phyloP scores from a whole-genome alignment of 1,284 basidiomycete species.

The Farysia itapuensis region DNA sequence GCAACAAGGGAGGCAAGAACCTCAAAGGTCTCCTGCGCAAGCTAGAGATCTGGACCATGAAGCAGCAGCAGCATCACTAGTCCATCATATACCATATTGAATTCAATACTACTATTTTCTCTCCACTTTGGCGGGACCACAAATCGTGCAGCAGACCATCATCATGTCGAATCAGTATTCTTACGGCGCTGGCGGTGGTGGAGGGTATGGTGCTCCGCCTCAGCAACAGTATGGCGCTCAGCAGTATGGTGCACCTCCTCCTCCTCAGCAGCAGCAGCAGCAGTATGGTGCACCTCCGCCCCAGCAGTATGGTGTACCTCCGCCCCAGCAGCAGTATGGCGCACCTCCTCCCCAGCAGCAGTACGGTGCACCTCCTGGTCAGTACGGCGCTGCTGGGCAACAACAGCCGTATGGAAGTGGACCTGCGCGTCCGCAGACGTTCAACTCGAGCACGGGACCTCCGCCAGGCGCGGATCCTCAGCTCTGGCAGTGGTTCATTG shows the following conservation, averaged over 20 bases:
- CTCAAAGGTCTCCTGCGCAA: constrained; percentile 55
- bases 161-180: constrained; percentile 1
- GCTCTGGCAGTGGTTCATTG: constrained; percentile 53
- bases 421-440: constrained; percentile 24
- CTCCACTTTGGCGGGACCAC: no score
- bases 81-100: background rate
- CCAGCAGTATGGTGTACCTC: constrained; percentile 16
- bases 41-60: constrained; percentile 55
- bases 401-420: constrained; percentile 1
- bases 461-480: constrained; percentile 50
- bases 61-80: constrained; percentile 7
- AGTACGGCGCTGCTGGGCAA: constrained; percentile 6
- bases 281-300: constrained; percentile 3
- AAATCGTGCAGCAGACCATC: background rate
- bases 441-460: constrained; percentile 36
- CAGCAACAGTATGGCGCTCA: constrained; percentile 16
- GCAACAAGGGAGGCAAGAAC: constrained; percentile 72
- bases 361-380: background rate
- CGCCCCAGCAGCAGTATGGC: constrained; percentile 19
- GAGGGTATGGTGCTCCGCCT: constrained; percentile 19
- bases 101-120: background rate
- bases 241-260: constrained; percentile 6
- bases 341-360: constrained; percentile 19
- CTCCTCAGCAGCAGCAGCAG: constrained; percentile 9
- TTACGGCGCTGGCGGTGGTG: constrained; percentile 4